A percentile compares a stretch with the other conserved stretches of the same genome.
phyloP scores from a whole-genome alignment of 1,284 basidiomycete species.

The Heterobasidion irregulare region DNA sequence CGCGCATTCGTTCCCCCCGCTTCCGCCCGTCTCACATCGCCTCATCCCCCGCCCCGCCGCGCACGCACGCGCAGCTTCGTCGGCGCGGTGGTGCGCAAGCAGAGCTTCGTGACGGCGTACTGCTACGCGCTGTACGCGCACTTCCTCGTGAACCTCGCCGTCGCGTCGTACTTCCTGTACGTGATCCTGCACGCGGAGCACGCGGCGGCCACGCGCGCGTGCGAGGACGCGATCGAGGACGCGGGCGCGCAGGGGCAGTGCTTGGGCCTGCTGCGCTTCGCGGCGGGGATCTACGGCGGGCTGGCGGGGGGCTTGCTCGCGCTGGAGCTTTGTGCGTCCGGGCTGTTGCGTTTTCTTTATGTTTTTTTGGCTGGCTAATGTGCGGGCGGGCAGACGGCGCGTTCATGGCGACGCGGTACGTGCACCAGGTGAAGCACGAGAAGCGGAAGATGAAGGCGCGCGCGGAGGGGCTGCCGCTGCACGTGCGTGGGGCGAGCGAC shows the following conservation, averaged over 20 bases:
- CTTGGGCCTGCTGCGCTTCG: constrained; percentile 28
- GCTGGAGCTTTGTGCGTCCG: constrained; percentile 41
- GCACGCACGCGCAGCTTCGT: constrained; percentile 33
- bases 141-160: constrained; percentile 45
- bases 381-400: constrained; percentile 36
- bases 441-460: constrained; percentile 23
- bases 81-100: constrained; percentile 52
- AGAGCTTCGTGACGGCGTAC: constrained; percentile 29
- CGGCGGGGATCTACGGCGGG: constrained; percentile 37
- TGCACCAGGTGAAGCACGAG: constrained; percentile 43
- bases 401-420: constrained; percentile 51
- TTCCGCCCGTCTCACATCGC: not conserved
- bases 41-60: no score
- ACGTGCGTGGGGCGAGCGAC: constrained; percentile 1
- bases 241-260: constrained; percentile 35
- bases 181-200: constrained; percentile 36
- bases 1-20: not conserved
- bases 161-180: constrained; percentile 44
- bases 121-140: constrained; percentile 44
- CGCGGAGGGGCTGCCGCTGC: constrained; percentile 23
- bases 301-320: constrained; percentile 36
- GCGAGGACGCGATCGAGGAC: constrained; percentile 36
- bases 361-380: not conserved
- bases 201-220: constrained; percentile 33
- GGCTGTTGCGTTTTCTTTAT: constrained; percentile 4